phyloP scores from a whole-genome alignment of 352 stramenopile species.

The Globisporangium nagaii region DNA sequence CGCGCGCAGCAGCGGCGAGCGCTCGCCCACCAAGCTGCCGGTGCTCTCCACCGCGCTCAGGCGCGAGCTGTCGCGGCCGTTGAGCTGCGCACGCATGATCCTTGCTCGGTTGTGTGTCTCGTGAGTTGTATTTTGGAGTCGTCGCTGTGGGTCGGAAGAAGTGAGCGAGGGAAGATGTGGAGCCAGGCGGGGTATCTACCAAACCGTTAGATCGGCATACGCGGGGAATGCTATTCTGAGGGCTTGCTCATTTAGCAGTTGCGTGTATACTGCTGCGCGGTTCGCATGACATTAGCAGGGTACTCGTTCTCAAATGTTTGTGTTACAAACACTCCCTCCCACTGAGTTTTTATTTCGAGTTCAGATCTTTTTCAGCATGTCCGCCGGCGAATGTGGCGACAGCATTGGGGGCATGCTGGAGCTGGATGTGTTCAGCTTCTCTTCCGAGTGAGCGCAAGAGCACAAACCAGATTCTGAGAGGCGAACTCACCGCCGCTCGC shows the following conservation, averaged over 20 bases:
- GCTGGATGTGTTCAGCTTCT: no score
- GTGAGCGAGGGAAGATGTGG: no score
- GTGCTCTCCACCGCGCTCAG: constrained; percentile 3
- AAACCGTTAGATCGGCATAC: not conserved
- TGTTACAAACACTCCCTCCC: not conserved
- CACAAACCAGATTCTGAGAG: no score
- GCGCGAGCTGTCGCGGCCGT: not conserved
- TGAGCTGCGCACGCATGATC: constrained; percentile 5
- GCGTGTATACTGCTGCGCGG: no score
- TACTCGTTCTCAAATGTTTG: not conserved
- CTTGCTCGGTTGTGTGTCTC: not conserved
- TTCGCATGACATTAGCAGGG: no score
- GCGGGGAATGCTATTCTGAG: not conserved
- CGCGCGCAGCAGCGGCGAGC: constrained; percentile 60
- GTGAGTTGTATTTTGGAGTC: not conserved
- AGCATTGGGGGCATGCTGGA: no score
- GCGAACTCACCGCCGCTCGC: not conserved
- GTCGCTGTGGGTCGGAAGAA: not conserved
- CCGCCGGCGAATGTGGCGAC: no score
- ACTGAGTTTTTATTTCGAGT: not conserved
- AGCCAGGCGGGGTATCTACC: no score
- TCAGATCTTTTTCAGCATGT: not conserved
- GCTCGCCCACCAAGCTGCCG: constrained; percentile 33
- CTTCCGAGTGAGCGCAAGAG: no score
- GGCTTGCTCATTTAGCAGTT: not conserved